A percentile compares a stretch with the other conserved stretches of the same genome.
These are phyloP conservation scores for Boletus huronensis DNA, from an alignment of 768 basidiomycete species.

Conservation along the genomic window DNA sequence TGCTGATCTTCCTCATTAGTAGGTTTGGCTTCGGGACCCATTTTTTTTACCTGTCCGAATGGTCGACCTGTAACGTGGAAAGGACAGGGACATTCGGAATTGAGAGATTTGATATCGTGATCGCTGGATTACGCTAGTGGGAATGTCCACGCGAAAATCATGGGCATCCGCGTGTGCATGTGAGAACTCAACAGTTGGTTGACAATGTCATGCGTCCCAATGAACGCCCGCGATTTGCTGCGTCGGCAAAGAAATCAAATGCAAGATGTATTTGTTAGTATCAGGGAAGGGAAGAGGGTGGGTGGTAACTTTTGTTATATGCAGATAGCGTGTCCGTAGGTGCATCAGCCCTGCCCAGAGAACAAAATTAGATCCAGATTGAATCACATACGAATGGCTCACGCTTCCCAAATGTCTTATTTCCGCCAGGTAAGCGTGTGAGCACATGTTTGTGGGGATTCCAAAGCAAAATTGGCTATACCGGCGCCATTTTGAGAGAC, in stretches of 20 bases:
- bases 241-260: not conserved
- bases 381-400: conserved; percentile 1
- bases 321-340: not conserved
- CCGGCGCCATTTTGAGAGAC: conserved; percentile 1
- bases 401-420: conserved; percentile 1
- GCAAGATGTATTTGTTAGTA: not conserved
- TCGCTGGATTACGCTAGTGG: conserved; percentile 7
- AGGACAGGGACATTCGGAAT: conserved; percentile 9
- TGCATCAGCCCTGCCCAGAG: not conserved
- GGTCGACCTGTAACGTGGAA: conserved; percentile 6
- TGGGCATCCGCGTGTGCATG: conserved; percentile 2
- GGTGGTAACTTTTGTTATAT: not conserved
- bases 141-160: conserved; percentile 17
- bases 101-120: conserved; percentile 18
- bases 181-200: conserved; percentile 1
- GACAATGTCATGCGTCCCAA: not conserved
- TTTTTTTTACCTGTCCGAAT: not conserved
- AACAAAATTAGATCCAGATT: not conserved
- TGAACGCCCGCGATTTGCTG: not conserved
- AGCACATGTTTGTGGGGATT: not conserved
- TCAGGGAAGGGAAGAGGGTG: not conserved
- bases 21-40: conserved; percentile 2
- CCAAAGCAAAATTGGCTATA: not conserved
- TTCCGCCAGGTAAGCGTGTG: conserved; percentile 10
- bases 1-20: not conserved